Conservation (phyloP, 306 rosid genomes). For the Corylus heterophylla region DNA sequence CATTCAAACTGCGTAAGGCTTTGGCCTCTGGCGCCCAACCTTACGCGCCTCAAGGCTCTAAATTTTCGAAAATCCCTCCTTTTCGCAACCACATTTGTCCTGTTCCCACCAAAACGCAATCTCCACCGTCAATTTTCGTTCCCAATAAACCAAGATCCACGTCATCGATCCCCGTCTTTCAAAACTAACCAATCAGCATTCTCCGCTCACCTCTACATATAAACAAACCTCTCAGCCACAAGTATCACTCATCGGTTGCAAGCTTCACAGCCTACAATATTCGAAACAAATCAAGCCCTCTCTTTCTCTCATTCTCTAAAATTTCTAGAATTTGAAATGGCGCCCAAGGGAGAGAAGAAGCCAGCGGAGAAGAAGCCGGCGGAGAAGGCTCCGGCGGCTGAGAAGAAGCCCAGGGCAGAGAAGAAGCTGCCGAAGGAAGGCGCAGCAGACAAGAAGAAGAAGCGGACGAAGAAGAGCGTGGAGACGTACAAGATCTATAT, state of each 20-base stretch:
- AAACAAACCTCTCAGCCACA: not conserved
- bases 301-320: no score
- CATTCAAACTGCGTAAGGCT: no score
- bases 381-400: conserved; percentile 45
- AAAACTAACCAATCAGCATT: conserved; percentile 23
- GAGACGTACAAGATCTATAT: conserved; percentile 49
- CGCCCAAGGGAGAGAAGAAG: conserved; percentile 43
- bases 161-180: conserved; percentile 34
- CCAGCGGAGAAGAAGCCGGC: conserved; percentile 49
- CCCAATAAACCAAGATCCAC: conserved; percentile 2
- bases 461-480: conserved; percentile 32
- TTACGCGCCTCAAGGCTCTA: not conserved
- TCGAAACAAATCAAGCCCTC: not conserved
- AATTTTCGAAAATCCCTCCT: not conserved
- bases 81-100: no score
- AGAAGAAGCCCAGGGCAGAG: conserved; percentile 38
- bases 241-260: fast-evolving
- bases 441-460: conserved; percentile 21
- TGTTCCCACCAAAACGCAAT: not conserved
- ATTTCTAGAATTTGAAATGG: not conserved
- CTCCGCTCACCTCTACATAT: conserved; percentile 20
- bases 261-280: no score
- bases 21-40: not conserved
- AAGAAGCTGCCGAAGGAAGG: conserved; percentile 43
- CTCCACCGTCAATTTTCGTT: not conserved